Evolutionary conservation across 148 eudicot genomes (phyloP), one percentile per base, ranked within the genome.

Genomic region (Silene conica): DNA sequence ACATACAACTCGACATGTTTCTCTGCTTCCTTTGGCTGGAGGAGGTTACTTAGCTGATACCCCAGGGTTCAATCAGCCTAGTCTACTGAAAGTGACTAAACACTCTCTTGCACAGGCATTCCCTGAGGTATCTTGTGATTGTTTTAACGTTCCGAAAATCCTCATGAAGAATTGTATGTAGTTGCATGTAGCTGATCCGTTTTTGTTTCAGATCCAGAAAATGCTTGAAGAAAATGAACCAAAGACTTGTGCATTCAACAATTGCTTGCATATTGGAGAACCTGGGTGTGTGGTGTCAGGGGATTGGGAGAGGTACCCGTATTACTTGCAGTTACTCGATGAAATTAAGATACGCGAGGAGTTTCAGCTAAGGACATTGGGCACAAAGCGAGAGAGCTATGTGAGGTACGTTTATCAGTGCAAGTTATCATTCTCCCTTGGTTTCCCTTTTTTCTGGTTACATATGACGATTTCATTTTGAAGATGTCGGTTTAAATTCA

Each of bases 11-110:
- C 86, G 97, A 5, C 76, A 94, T 54, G 97, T 94, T 21, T 89
- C 97, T 48, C 72, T 94, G 82, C 96, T 94, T 66, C 98, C 97
- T 31, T 77, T 94, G 76, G 82, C 89, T 77, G 97, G 84, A 73
- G 97, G 97, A 50, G 98, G 98, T 55, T 87, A 79, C 76, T 82
- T 94, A 74, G 98, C 97, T 3, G 98, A 94, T 81, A 91, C 98
- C 67, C 98, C 98, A 18, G 98, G 98, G 25, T 94, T 91, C 76
- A 94, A 86, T 78, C 98, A 94, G 77, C 98, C 98, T 68, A 87
- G 96, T 80, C 83, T 94, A 66, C 43, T 91, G 77, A 94, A 88
- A 83, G 98, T 89, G 48, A 88, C 98, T 70, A 89, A 88, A 80
- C 90, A 88, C 63, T 86, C 93, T 59, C 88, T 94, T 19, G 84